Conservation (phyloP, 768 basidiomycete species). For the Auriscalpium orientale region DNA sequence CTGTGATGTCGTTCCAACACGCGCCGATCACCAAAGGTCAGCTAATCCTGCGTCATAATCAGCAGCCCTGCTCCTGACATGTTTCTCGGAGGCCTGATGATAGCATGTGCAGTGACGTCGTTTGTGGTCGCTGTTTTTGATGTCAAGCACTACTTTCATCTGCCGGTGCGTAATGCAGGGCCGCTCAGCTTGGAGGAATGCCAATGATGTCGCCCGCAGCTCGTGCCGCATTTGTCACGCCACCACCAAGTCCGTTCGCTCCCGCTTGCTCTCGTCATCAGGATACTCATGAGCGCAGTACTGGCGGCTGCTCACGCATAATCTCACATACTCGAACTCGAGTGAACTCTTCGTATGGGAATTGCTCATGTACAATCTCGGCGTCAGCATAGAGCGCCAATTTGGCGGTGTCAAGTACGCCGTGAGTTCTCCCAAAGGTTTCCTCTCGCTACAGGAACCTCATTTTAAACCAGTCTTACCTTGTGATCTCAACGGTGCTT, state of each 20-base stretch:
- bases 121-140: conserved; percentile 73
- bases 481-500: conserved; percentile 57
- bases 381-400: conserved; percentile 68
- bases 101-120: conserved; percentile 63
- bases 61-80: background rate
- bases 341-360: conserved; percentile 78
- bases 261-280: conserved; percentile 1
- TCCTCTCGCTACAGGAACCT: background rate
- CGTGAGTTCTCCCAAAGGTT: conserved; percentile 35
- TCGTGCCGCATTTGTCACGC: conserved; percentile 83
- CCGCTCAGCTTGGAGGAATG: too few species aligned
- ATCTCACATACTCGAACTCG: conserved; percentile 74
- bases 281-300: conserved; percentile 42
- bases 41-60: background rate
- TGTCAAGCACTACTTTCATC: conserved; percentile 80
- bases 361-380: conserved; percentile 64
- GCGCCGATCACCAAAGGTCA: conserved; percentile 78
- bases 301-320: conserved; percentile 74
- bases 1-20: conserved; percentile 70
- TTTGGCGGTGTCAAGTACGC: conserved; percentile 88
- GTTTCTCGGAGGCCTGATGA: conserved; percentile 60
- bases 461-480: conserved; percentile 56
- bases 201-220: conserved; percentile 28
- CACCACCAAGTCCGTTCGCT: conserved; percentile 65
- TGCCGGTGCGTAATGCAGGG: conserved; percentile 46